Base-by-base conservation (phyloP, 129 eudicot genomes). In the Pulicaria dysenterica region DNA sequence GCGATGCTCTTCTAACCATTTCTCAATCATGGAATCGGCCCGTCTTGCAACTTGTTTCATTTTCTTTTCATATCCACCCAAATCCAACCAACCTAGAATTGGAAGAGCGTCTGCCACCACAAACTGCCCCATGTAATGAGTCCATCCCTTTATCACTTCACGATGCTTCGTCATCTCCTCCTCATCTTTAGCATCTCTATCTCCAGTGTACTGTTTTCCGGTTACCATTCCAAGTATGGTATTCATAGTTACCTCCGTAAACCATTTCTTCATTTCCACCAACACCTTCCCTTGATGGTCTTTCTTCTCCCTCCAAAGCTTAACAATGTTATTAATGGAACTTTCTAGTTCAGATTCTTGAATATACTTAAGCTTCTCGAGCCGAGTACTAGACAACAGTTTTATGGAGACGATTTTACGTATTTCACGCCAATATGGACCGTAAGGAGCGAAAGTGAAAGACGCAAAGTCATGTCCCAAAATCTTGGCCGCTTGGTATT, bases 251-350 rank as follows among this genome's bases (percentile, higher is more conserved):
- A 78, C 11, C 3, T 78, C 76, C 7, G 39, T 48, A 53, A 84
- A 66, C 82, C 85, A 75, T 49, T 40, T 39, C 68, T 65, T 77
- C 83, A 84, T 66, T 1, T 84, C 85, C 64, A 78, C 73, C 62
- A 76, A 64, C 17, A 69, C 50, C 13, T 17, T 17, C 16, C 72
- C 53, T 14, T 43, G 37, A 5, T 31, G 12, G 2, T 34, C 55
- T 6, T 39, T 53, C 45, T 19, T 58, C 37, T 67, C 76, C 10
- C 58, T 60, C 67, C 76, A 80, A 36, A 40, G 16, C 38, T 60
- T 70, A 60, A 57, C 7, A 2, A 80, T 16, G 15, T 50, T 48
- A 8, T 37, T 34, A 11, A 80, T 34, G 1, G 59, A 62, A n/a
- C 24, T 12, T n/a, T 50, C 56, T 3, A 70, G 53, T 24, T 75